phyloP scores from a whole-genome alignment of 495 filamentous ascomycete genomes.

The Penicillium samsonianum region DNA sequence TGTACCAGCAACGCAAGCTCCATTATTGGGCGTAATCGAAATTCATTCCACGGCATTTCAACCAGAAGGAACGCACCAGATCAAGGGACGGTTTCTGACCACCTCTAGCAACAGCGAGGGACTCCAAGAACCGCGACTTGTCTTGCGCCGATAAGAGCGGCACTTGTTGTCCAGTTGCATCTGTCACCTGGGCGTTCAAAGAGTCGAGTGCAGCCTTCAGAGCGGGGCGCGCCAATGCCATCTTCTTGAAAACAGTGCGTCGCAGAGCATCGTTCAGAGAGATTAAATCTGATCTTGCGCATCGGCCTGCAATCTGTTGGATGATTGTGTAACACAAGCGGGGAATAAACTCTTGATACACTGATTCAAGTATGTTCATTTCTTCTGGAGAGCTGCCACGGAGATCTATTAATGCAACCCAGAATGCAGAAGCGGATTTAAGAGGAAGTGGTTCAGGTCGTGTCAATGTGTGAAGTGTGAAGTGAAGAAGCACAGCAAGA shows the following conservation, averaged over 20 bases:
- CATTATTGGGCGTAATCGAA: conserved; percentile 59
- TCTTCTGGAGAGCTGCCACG: conserved; percentile 43
- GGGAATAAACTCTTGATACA: conserved; percentile 60
- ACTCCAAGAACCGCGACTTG: conserved; percentile 40
- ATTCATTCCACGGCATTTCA: conserved; percentile 65
- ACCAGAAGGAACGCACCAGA: conserved; percentile 67
- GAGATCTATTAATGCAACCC: conserved; percentile 59
- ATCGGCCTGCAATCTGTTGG: conserved; percentile 71
- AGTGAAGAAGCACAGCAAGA: conserved; percentile 73
- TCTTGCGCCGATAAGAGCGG: conserved; percentile 34
- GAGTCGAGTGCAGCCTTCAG: conserved; percentile 57
- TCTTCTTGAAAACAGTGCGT: conserved; percentile 67
- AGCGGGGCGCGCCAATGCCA: conserved; percentile 63
- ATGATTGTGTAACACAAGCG: conserved; percentile 60
- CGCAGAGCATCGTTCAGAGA: conserved; percentile 75
- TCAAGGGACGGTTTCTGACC: conserved; percentile 55
- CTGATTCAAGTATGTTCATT: conserved; percentile 49
- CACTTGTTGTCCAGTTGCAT: conserved; percentile 34
- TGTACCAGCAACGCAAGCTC: conserved; percentile 2
- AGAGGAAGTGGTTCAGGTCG: conserved; percentile 80
- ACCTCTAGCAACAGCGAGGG: conserved; percentile 58
- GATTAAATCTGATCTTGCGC: conserved; percentile 75
- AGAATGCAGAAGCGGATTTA: conserved; percentile 75
- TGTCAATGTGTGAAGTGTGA: conserved; percentile 70
- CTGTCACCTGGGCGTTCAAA: conserved; percentile 41